Evolutionary conservation across 2,329 filamentous ascomycete genomes (phyloP).

Genomic region (Xylaria sp.): DNA sequence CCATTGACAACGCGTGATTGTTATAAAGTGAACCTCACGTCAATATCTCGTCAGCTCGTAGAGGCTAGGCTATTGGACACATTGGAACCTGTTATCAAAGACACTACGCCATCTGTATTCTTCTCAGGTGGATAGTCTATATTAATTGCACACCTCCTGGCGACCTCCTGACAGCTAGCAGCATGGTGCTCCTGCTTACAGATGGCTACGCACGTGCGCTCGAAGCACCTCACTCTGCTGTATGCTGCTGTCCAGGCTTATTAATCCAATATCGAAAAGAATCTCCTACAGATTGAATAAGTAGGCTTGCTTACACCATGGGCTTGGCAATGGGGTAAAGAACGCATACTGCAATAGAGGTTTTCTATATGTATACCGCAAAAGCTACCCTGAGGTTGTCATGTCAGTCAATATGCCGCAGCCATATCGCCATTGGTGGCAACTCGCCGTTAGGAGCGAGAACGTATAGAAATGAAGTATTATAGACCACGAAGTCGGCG

Average conservation of each 20-base stretch:
- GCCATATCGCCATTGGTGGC: neutral
- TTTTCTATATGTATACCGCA: neutral
- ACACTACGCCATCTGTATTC: conserved; percentile 12
- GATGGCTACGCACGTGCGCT: conserved; percentile 13
- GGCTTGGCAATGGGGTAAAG: conserved; percentile 4
- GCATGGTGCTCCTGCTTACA: conserved; percentile 10
- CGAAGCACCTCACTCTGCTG: neutral
- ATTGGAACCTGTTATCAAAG: conserved; percentile 11
- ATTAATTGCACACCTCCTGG: conserved; percentile 37
- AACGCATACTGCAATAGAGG: neutral
- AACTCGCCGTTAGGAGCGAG: neutral
- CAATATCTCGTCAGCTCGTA: conserved; percentile 36
- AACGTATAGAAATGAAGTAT: conserved; percentile 9
- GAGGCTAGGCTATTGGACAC: conserved; percentile 18
- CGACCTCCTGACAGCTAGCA: conserved; percentile 20
- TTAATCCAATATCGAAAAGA: conserved; percentile 2
- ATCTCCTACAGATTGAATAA: conserved; percentile 1
- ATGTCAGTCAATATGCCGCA: neutral
- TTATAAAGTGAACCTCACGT: conserved; percentile 32
- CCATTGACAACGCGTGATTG: conserved; percentile 20
- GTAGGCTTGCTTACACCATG: conserved; percentile 15
- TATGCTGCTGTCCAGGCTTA: conserved; percentile 13
- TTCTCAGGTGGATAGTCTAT: conserved; percentile 15
- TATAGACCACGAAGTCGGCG: conserved; percentile 15
- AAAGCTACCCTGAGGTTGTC: conserved; percentile 4